Conservation (phyloP, 768 basidiomycete species). For the Vararia minispora region DNA sequence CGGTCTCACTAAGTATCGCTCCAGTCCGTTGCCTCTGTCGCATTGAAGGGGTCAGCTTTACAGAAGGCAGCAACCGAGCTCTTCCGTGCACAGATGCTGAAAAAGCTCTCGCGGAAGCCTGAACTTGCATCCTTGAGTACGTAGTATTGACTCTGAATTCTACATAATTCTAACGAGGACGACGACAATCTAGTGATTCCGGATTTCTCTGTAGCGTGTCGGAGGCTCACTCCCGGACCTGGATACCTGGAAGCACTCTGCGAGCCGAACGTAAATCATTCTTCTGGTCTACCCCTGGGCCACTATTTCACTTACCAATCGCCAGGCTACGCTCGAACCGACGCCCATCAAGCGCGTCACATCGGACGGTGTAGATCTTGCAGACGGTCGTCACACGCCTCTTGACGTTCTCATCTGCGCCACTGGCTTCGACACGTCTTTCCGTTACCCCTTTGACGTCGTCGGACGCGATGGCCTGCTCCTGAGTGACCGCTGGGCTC, state of each 20-base stretch:
- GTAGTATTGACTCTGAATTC: conserved; percentile 30
- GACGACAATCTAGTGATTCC: conserved; percentile 43
- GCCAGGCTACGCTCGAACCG: conserved; percentile 39
- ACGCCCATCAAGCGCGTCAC: conserved; percentile 40
- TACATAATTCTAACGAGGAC: not conserved
- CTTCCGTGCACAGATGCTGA: conserved; percentile 35
- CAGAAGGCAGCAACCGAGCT: conserved; percentile 24
- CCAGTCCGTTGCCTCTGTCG: conserved; percentile 13
- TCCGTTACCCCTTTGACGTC: conserved; percentile 36
- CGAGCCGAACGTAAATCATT: conserved; percentile 39
- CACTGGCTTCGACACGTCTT: conserved; percentile 47
- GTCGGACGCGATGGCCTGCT: conserved; percentile 41
- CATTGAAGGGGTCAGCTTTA: conserved; percentile 27
- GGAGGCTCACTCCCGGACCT: conserved; percentile 56
- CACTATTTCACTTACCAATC: conserved; percentile 12
- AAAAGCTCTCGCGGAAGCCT: conserved; percentile 42
- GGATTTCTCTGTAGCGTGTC: conserved; percentile 45
- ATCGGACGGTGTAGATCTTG: conserved; percentile 42
- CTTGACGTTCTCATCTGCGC: conserved; percentile 55
- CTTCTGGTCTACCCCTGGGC: not conserved
- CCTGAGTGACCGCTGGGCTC: conserved; percentile 41
- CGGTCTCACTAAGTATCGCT: not conserved
- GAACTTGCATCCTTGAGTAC: conserved; percentile 53
- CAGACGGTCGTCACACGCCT: conserved; percentile 40
- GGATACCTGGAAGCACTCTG: conserved; percentile 59